Conservation (phyloP, 2,329 filamentous ascomycete genomes). For the Sporothrix mexicana region DNA sequence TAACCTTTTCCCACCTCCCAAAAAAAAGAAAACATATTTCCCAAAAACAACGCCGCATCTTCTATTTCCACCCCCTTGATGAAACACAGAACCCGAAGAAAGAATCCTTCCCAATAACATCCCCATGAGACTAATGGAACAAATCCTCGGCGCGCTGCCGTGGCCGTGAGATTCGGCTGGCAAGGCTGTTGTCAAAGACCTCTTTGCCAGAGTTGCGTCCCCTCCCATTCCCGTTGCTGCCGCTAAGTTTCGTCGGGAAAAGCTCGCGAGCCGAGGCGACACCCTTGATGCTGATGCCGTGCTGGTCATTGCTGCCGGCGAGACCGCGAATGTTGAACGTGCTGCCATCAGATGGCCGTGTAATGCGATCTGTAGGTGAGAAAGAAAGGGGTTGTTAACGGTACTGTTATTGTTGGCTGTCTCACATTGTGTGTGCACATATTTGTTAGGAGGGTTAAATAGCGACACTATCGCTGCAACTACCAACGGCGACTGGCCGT, state of each 20-base stretch:
- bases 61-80: not conserved
- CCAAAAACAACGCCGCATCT: not conserved
- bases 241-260: constrained; percentile 68
- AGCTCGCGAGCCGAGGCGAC: constrained; percentile 66
- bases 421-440: not conserved
- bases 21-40: not conserved
- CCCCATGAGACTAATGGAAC: constrained; percentile 59
- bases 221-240: not conserved
- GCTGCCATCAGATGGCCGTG: constrained; percentile 39
- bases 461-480: not conserved
- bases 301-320: constrained; percentile 52
- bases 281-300: constrained; percentile 67
- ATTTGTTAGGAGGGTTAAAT: not conserved
- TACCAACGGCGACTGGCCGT: not conserved
- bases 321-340: constrained; percentile 65
- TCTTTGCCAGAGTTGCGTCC: constrained; percentile 68
- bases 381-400: not conserved
- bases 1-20: not conserved
- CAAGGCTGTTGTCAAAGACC: constrained; percentile 66
- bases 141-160: constrained; percentile 75
- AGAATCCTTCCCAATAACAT: not conserved
- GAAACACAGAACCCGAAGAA: no score
- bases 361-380: constrained; percentile 47
- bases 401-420: not conserved
- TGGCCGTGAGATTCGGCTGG: constrained; percentile 59